A percentile compares a stretch with the other conserved stretches of the same genome.
Conservation (phyloP, 768 basidiomycete species). For the Scleroderma bovista region DNA sequence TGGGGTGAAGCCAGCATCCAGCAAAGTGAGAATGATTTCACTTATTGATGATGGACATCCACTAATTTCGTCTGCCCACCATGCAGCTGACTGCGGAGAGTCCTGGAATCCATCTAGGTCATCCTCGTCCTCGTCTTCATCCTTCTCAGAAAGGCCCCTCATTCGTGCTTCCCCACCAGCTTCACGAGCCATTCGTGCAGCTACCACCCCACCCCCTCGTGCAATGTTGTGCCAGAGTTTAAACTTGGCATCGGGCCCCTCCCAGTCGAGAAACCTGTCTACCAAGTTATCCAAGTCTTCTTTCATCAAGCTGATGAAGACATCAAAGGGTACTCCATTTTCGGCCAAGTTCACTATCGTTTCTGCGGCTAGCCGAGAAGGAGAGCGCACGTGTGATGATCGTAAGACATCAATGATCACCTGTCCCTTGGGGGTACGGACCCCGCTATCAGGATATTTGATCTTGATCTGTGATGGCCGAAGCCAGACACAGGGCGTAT, state of each 20-base stretch:
- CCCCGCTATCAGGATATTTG: constrained; percentile 26
- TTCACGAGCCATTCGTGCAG: constrained; percentile 33
- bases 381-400: constrained; percentile 40
- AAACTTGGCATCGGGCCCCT: constrained; percentile 36
- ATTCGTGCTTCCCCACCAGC: constrained; percentile 34
- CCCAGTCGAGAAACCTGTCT: constrained; percentile 40
- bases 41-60: constrained; percentile 56
- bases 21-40: constrained; percentile 52
- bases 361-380: constrained; percentile 47
- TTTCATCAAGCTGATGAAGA: constrained; percentile 38
- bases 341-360: constrained; percentile 60
- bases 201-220: constrained; percentile 37
- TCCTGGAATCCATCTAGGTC: constrained; percentile 17
- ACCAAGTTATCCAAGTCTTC: constrained; percentile 32
- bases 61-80: constrained; percentile 65
- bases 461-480: constrained; percentile 45
- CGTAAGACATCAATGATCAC: constrained; percentile 51
- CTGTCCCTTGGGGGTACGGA: constrained; percentile 35
- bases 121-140: constrained; percentile 38
- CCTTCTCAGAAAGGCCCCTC: constrained; percentile 36
- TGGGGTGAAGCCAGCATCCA: constrained; percentile 59
- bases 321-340: constrained; percentile 46
- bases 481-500: constrained; percentile 25
- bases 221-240: constrained; percentile 38
- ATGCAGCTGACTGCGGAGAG: constrained; percentile 47